Evolutionary conservation across 2,329 filamentous ascomycete genomes (phyloP), one percentile per base, ranked within the genome.

Genomic region (Neofusicoccum kwambonambiense): DNA sequence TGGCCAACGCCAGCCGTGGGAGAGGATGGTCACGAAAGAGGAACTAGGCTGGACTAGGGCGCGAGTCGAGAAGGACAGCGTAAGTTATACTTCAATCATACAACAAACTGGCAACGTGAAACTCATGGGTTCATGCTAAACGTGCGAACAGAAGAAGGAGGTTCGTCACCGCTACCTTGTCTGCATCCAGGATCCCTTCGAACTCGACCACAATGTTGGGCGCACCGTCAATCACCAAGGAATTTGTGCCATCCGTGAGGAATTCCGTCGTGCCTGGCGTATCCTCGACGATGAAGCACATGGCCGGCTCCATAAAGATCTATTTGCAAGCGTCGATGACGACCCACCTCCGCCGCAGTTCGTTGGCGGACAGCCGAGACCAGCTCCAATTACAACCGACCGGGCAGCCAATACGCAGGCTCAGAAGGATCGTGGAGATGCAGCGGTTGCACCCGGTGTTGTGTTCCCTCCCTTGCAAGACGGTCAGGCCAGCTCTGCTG

Each of bases 151-250:
- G 62, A 72, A 76, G 60, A 91, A 90, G 70, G 90, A 93, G 72
- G 84, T 94, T 13, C 86, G 90, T 2, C 87, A 93, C 72, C 87
- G 92, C 12, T 96, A 92, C 75, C 84, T 97, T 4, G 90, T 97
- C 69, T 91, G 92, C 37, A 93, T 97, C 66, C 93, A 97, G 74
- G 93, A 97, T 74, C 93, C 93, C 0, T 97, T 97, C 72, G 92
- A 97, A 79, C 78, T 88, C 2, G 89, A 92, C 45, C 92, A 97
- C 77, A 97, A 97, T 70, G 90, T 97, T 39, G 93, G 91, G 3
- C 84, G 92, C 57, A 96, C 92, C 0, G 92, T 97, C 0, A 93
- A 90, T 6, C 90, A 94, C 72, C 86, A 88, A 66, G 92, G 92
- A 2, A 91, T 96, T 68, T 89, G 91, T 1, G 85, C 89, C 0